Conservation (phyloP, 306 rosid genomes). For the Vicia faba region DNA sequence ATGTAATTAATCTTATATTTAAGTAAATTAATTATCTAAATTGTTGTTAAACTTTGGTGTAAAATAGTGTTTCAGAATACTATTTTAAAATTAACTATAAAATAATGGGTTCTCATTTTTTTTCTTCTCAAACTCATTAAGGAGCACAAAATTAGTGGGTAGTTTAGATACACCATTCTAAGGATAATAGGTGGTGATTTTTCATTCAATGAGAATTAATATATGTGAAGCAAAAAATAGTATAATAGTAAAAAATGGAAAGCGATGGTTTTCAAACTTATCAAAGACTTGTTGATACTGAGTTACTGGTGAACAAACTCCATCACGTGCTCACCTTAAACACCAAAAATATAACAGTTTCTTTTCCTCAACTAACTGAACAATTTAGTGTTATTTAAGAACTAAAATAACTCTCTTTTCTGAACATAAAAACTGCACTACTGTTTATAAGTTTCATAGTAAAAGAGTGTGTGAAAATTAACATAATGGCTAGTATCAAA, state of each 20-base stretch:
- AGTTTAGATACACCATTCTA: background rate
- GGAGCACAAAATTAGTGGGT: background rate
- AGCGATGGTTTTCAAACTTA: background rate
- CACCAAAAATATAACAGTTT: background rate
- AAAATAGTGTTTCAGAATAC: too few species aligned
- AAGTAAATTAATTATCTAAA: too few species aligned
- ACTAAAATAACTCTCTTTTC: background rate
- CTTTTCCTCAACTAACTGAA: slow-evolving; percentile 16
- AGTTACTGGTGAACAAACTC: slow-evolving; percentile 5
- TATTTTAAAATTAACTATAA: background rate
- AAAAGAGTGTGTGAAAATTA: background rate
- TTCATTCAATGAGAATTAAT: background rate
- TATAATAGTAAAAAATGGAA: background rate
- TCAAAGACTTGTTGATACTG: slow-evolving; percentile 3
- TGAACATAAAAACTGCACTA: background rate
- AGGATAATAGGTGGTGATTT: background rate
- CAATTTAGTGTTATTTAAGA: slow-evolving; percentile 21
- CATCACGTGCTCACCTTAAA: slow-evolving; percentile 39
- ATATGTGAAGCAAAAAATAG: background rate
- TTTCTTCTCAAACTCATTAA: too few species aligned
- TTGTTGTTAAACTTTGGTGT: too few species aligned
- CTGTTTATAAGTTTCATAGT: slow-evolving; percentile 4
- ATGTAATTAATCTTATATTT: too few species aligned
- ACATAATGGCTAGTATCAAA: slow-evolving; percentile 47
- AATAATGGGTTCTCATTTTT: too few species aligned